Conservation (phyloP, 148 eudicot genomes). For the Spergularia marina region DNA sequence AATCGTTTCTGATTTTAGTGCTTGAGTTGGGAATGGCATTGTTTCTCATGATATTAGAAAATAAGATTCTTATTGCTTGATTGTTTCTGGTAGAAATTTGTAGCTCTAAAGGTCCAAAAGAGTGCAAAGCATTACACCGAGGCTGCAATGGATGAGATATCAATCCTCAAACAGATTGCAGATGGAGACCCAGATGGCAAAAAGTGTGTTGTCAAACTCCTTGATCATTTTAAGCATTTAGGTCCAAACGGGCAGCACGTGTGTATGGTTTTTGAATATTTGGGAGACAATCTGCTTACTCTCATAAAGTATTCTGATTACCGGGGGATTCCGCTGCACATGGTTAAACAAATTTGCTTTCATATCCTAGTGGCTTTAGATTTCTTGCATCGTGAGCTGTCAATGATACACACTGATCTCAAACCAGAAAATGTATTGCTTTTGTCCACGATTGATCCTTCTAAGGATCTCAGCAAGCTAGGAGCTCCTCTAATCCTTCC, state of each 20-base stretch:
- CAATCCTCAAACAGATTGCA: constrained; percentile 78
- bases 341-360: constrained; percentile 83
- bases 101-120: constrained; percentile 92
- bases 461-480: constrained; percentile 66
- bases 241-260: constrained; percentile 97
- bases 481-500: constrained; percentile 62
- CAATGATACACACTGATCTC: constrained; percentile 92
- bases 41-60: background rate
- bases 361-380: constrained; percentile 77
- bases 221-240: constrained; percentile 95
- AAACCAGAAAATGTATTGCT: constrained; percentile 92
- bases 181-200: constrained; percentile 81
- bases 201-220: constrained; percentile 88
- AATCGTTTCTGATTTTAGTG: background rate
- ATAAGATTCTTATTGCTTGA: constrained; percentile 9
- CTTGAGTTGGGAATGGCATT: background rate
- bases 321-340: constrained; percentile 74
- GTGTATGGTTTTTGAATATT: constrained; percentile 95
- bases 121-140: constrained; percentile 95
- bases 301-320: constrained; percentile 86
- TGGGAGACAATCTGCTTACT: constrained; percentile 90
- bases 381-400: constrained; percentile 80
- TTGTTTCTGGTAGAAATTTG: constrained; percentile 54
- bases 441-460: constrained; percentile 70
- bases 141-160: constrained; percentile 96